Evolutionary conservation across 495 filamentous ascomycete genomes (phyloP).

Genomic region (Penicillium dipodomyicola): DNA sequence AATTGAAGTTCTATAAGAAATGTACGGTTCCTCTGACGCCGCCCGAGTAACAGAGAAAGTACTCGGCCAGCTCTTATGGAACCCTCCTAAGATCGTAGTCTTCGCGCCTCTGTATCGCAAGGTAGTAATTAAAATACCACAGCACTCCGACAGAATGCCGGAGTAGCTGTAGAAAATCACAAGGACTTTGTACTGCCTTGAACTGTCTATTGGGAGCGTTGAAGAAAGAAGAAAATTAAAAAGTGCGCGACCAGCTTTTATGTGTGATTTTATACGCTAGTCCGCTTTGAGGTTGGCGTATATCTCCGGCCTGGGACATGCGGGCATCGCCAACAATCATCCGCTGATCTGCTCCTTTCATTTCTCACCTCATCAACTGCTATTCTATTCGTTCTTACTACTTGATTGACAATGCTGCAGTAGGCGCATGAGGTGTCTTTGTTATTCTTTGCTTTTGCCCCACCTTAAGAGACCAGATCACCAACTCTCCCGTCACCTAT

Average conservation of each 20-base stretch:
- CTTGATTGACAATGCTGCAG: slow-evolving; percentile 14
- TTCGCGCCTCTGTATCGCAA: slow-evolving; percentile 84
- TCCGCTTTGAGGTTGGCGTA: slow-evolving; percentile 23
- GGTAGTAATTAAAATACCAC: slow-evolving; percentile 62
- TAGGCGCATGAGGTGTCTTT: slow-evolving; percentile 16
- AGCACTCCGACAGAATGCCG: slow-evolving; percentile 67
- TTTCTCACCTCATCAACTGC: slow-evolving; percentile 3
- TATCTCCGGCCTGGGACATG: slow-evolving; percentile 11
- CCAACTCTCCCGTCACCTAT: slow-evolving; percentile 10
- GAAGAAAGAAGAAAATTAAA: slow-evolving; percentile 42
- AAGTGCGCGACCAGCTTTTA: slow-evolving; percentile 31
- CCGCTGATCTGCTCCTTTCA: slow-evolving; percentile 2
- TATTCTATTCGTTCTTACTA: slow-evolving; percentile 3
- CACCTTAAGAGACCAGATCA: slow-evolving; percentile 19
- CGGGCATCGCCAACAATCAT: slow-evolving; percentile 14
- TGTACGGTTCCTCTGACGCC: slow-evolving; percentile 90
- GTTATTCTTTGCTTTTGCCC: slow-evolving; percentile 9
- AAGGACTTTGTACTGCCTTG: slow-evolving; percentile 62
- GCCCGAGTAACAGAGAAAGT: slow-evolving; percentile 73
- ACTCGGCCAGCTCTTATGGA: slow-evolving; percentile 91
- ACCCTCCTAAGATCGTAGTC: slow-evolving; percentile 61
- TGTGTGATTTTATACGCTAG: slow-evolving; percentile 34
- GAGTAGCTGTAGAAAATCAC: slow-evolving; percentile 48
- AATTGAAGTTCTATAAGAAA: slow-evolving; percentile 19
- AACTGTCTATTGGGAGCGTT: slow-evolving; percentile 88